These are phyloP conservation scores for Fraxinus ornus DNA, from an alignment of 305 asterid genomes.

Conservation along the genomic window DNA sequence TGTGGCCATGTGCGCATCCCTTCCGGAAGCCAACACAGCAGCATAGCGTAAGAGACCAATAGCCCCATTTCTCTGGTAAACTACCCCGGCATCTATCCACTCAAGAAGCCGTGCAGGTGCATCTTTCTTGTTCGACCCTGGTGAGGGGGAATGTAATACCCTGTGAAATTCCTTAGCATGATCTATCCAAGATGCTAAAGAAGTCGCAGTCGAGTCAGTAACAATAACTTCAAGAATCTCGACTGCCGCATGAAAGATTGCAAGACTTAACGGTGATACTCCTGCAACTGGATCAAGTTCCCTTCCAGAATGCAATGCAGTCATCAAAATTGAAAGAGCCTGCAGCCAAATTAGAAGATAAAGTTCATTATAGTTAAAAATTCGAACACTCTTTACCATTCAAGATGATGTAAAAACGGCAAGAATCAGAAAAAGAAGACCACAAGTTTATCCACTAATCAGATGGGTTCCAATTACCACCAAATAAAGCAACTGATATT, in stretches of 20 bases:
- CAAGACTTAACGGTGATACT: constrained; percentile 70
- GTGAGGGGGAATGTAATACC: constrained; percentile 74
- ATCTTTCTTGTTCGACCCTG: constrained; percentile 81
- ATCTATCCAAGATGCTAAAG: constrained; percentile 80
- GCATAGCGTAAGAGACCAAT: constrained; percentile 72
- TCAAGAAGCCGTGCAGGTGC: constrained; percentile 94
- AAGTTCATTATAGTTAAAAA: constrained; percentile 11
- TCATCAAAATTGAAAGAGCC: constrained; percentile 77
- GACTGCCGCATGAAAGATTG: constrained; percentile 80
- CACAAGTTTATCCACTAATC: constrained; percentile 18
- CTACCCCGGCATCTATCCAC: constrained; percentile 97
- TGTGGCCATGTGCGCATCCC: constrained; percentile 90
- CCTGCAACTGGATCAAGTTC: constrained; percentile 84
- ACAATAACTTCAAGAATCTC: constrained; percentile 88
- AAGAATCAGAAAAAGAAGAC: not conserved
- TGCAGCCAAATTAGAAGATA: constrained; percentile 34
- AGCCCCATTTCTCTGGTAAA: constrained; percentile 86
- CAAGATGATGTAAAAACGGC: not conserved
- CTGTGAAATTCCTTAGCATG: constrained; percentile 79
- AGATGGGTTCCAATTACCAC: constrained; percentile 12
- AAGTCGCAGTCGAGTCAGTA: constrained; percentile 77
- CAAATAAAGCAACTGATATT: constrained; percentile 17
- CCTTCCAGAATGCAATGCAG: constrained; percentile 71
- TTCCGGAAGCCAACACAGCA: constrained; percentile 87
- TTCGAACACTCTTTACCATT: constrained; percentile 3